These are phyloP conservation scores for Sarocladium brachiariae DNA, from an alignment of 2,329 filamentous ascomycete species.

Conservation along the genomic window DNA sequence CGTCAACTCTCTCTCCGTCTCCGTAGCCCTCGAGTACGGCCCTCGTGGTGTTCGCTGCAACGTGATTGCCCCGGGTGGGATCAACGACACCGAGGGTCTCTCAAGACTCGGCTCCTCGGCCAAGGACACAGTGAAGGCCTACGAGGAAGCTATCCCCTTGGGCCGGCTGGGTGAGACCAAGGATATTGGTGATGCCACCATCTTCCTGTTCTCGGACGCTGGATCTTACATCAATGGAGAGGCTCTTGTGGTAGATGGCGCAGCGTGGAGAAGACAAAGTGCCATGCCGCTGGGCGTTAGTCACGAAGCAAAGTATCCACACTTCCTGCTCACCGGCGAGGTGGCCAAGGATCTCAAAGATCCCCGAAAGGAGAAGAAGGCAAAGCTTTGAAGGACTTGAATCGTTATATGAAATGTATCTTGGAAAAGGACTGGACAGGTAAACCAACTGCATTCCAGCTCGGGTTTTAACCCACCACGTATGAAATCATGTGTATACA, in stretches of 20 bases:
- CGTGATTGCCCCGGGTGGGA: conserved; percentile 80
- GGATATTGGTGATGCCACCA: conserved; percentile 87
- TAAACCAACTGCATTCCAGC: too few relatives aligned
- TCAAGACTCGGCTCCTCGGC: conserved; percentile 46
- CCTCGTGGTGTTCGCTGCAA: conserved; percentile 83
- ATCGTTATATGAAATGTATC: too few relatives aligned
- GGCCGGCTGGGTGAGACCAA: conserved; percentile 73
- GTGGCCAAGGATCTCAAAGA: conserved; percentile 28
- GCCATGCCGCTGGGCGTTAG: conserved; percentile 40
- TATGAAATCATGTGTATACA: not conserved
- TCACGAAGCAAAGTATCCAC: conserved; percentile 43
- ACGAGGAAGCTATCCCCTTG: conserved; percentile 52
- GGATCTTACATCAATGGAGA: conserved; percentile 84
- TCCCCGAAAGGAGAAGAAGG: conserved; percentile 25
- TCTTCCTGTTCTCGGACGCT: conserved; percentile 81
- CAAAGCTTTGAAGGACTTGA: conserved; percentile 33
- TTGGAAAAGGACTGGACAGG: too few relatives aligned
- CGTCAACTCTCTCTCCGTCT: conserved; percentile 76
- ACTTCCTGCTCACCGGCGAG: conserved; percentile 34
- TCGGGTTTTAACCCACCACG: too few relatives aligned
- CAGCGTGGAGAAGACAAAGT: conserved; percentile 47
- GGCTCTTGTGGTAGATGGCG: conserved; percentile 66
- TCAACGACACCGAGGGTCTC: conserved; percentile 78
- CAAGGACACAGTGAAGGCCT: conserved; percentile 24
- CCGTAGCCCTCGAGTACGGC: conserved; percentile 81